These are phyloP conservation scores for Backusella tarrabulga DNA, from an alignment of 192 early-diverging fungal species.

Conservation along the genomic window DNA sequence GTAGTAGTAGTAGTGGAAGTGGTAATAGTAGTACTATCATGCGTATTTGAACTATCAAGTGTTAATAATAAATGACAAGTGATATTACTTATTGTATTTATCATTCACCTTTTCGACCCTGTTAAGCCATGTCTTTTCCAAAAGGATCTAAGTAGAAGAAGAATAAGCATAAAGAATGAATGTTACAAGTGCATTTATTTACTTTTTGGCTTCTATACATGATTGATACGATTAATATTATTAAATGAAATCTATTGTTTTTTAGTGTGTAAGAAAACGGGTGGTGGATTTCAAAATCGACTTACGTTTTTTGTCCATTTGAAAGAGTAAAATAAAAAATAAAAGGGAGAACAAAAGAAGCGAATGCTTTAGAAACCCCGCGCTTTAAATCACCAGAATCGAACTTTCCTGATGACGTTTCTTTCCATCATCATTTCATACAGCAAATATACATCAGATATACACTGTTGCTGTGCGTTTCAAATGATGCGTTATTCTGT, in stretches of 20 bases:
- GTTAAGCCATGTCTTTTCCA: neutral
- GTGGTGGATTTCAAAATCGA: neutral
- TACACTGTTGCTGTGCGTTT: too few species aligned
- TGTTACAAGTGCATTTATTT: neutral
- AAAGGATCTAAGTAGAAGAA: neutral
- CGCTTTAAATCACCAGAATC: neutral
- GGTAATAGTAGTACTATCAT: slow-evolving; percentile 23
- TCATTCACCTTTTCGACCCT: neutral
- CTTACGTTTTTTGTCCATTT: slow-evolving; percentile 9
- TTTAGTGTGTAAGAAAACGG: neutral
- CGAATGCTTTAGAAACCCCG: neutral
- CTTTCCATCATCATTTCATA: neutral
- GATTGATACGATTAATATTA: neutral
- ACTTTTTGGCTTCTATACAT: slow-evolving; percentile 2
- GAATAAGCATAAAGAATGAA: neutral
- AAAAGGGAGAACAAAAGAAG: neutral
- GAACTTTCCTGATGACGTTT: slow-evolving; percentile 1
- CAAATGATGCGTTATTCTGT: too few species aligned
- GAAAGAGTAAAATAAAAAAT: neutral
- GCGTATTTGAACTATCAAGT: slow-evolving; percentile 12
- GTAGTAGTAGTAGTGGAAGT: too few species aligned
- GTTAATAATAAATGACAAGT: neutral
- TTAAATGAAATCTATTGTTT: neutral
- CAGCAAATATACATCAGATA: too few species aligned
- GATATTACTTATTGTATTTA: neutral